A percentile compares a stretch with the other conserved stretches of the same genome.
Conservation (phyloP, 768 basidiomycete species). For the Russula earlei region DNA sequence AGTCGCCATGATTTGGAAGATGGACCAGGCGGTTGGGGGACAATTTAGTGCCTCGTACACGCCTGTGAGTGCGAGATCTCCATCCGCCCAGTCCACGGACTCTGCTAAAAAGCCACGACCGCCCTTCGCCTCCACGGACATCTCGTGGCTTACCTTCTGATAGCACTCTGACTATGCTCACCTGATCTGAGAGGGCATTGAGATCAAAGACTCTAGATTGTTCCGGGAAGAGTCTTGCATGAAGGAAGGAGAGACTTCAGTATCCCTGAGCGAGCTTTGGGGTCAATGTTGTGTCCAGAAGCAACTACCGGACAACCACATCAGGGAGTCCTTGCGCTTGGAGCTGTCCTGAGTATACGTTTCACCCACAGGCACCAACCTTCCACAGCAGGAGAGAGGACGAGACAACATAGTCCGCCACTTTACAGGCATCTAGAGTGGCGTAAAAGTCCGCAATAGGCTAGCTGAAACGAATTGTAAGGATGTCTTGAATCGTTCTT, state of each 20-base stretch:
- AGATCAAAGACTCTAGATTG: constrained; percentile 73
- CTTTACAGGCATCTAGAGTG: constrained; percentile 76
- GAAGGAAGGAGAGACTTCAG: constrained; percentile 86
- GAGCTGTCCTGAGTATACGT: constrained; percentile 73
- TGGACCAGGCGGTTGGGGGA: constrained; percentile 83
- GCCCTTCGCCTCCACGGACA: constrained; percentile 74
- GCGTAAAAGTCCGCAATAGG: constrained; percentile 63
- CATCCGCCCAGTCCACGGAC: constrained; percentile 51
- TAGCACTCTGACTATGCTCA: constrained; percentile 65
- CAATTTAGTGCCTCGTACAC: constrained; percentile 71
- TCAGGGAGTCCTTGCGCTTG: constrained; percentile 89
- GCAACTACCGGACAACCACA: constrained; percentile 67
- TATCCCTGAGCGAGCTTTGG: constrained; percentile 56
- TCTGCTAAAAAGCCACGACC: constrained; percentile 72
- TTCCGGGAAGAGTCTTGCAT: constrained; percentile 84
- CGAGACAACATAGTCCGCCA: constrained; percentile 84
- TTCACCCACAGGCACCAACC: constrained; percentile 82
- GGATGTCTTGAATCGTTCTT: constrained; percentile 85
- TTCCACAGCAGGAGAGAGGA: constrained; percentile 72
- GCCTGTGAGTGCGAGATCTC: constrained; percentile 69
- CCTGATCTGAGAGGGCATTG: constrained; percentile 48
- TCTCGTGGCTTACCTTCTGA: constrained; percentile 79
- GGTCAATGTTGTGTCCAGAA: constrained; percentile 41
- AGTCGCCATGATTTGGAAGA: constrained; percentile 83
- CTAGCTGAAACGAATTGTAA: constrained; percentile 79